Conservation (phyloP, 768 basidiomycete genomes). For the Leccinum longicurvipes region DNA sequence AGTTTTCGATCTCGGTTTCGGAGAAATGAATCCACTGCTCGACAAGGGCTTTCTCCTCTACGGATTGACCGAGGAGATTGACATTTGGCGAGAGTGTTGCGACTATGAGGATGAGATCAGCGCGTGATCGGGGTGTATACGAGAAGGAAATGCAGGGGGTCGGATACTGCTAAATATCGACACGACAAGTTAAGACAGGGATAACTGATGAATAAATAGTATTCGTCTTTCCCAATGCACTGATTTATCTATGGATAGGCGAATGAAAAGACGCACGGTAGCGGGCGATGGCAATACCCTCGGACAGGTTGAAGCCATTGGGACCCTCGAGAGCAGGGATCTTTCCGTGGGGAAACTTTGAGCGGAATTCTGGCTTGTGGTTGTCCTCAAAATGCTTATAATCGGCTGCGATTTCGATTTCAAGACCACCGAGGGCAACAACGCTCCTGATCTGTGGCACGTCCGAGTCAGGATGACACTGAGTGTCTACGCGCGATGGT, state of each 20-base stretch:
- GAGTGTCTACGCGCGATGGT: constrained; percentile 1
- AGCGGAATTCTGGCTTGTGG: constrained; percentile 63
- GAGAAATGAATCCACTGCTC: constrained; percentile 83
- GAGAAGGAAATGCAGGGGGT: neutral
- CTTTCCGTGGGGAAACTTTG: constrained; percentile 80
- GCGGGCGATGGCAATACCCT: constrained; percentile 76
- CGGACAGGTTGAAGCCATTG: constrained; percentile 78
- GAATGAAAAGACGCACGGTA: constrained; percentile 65
- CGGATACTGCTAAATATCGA: constrained; percentile 39
- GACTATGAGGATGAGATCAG: constrained; percentile 46
- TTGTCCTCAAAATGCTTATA: constrained; percentile 67
- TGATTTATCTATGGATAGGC: constrained; percentile 9
- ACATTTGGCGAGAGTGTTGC: constrained; percentile 73
- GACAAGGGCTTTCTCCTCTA: constrained; percentile 68
- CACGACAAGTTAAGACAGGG: constrained; percentile 64
- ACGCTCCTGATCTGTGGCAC: constrained; percentile 46
- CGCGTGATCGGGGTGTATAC: constrained; percentile 9
- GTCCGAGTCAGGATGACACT: constrained; percentile 5
- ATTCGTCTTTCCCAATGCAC: constrained; percentile 25
- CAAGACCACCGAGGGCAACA: constrained; percentile 58
- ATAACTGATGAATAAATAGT: constrained; percentile 53
- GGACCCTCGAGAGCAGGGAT: constrained; percentile 77
- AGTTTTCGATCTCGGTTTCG: constrained; percentile 57
- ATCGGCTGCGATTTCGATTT: constrained; percentile 47
- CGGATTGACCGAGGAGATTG: constrained; percentile 64